Percentiles rank a stretch among this genome's conserved stretches.
phyloP scores from a whole-genome alignment of 2,329 filamentous ascomycete species.

The Calonectria honghensis region DNA sequence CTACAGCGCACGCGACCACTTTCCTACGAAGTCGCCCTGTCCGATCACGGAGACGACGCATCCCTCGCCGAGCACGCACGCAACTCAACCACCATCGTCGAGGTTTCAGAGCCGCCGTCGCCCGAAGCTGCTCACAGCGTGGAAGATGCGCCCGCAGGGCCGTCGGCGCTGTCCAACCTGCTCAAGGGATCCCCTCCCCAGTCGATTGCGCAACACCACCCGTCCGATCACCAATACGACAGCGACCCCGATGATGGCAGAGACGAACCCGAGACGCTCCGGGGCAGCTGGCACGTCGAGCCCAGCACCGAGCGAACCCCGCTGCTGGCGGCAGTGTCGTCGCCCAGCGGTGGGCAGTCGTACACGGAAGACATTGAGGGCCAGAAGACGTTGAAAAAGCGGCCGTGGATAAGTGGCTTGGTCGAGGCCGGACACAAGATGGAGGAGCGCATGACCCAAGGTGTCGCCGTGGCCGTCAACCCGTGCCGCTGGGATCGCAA shows the following conservation, averaged over 20 bases:
- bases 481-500: constrained; percentile 84
- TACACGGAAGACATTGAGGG: constrained; percentile 68
- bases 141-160: constrained; percentile 52
- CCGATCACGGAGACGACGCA: constrained; percentile 50
- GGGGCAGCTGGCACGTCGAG: constrained; percentile 39
- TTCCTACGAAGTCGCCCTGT: constrained; percentile 53
- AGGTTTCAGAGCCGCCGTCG: constrained; percentile 72
- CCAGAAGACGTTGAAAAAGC: constrained; percentile 64
- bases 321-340: constrained; percentile 63
- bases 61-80: constrained; percentile 51
- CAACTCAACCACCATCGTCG: constrained; percentile 72
- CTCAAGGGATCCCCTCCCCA: constrained; percentile 70
- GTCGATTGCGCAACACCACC: constrained; percentile 52
- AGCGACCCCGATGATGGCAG: constrained; percentile 37
- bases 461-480: constrained; percentile 66
- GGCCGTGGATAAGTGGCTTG: constrained; percentile 60
- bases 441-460: constrained; percentile 56
- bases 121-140: constrained; percentile 48
- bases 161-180: constrained; percentile 69
- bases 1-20: constrained; percentile 62
- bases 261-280: constrained; percentile 38
- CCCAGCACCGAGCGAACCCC: constrained; percentile 68
- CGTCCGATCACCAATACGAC: constrained; percentile 34
- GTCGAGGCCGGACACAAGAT: constrained; percentile 57
- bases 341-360: constrained; percentile 56